Evolutionary conservation across 2,329 filamentous ascomycete genomes (phyloP).

Genomic region (Trichophyton rubrum): DNA sequence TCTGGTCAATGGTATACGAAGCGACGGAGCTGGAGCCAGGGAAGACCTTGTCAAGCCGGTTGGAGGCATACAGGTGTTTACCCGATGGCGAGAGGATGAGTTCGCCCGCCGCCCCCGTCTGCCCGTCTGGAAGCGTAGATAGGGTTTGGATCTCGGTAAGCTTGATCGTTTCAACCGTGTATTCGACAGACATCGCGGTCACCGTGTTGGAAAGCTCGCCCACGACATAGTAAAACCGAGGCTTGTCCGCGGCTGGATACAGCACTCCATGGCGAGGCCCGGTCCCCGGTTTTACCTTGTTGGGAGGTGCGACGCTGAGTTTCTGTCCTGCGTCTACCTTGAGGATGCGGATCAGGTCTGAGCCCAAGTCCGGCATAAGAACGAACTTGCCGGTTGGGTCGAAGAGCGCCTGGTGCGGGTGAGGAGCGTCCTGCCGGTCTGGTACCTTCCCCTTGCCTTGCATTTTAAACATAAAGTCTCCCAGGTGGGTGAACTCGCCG

Average conservation of each 20-base stretch:
- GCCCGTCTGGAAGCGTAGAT: constrained; percentile 36
- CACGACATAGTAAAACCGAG: constrained; percentile 35
- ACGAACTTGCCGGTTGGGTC: constrained; percentile 49
- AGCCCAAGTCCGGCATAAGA: constrained; percentile 50
- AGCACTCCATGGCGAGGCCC: constrained; percentile 52
- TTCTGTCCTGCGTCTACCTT: constrained; percentile 32
- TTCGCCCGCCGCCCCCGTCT: constrained; percentile 42
- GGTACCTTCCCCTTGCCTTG: constrained; percentile 23
- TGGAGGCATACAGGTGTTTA: constrained; percentile 54
- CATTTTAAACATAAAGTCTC: constrained; percentile 24
- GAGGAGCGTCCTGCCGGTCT: constrained; percentile 41
- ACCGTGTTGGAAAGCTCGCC: constrained; percentile 44
- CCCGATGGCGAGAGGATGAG: constrained; percentile 35
- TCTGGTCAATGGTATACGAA: constrained; percentile 45
- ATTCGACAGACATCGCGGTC: constrained; percentile 31
- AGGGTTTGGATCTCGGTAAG: constrained; percentile 26
- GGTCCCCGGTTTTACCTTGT: constrained; percentile 35
- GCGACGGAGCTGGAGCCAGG: constrained; percentile 49
- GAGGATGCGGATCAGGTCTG: constrained; percentile 48
- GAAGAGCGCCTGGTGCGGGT: constrained; percentile 48
- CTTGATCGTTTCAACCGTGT: constrained; percentile 21
- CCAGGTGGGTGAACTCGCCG: constrained; percentile 4
- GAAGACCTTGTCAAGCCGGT: constrained; percentile 49
- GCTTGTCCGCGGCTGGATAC: constrained; percentile 30
- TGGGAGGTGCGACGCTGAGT: constrained; percentile 33